Percentiles rank a stretch among this genome's conserved stretches.
These are phyloP conservation scores for Citrus reticulata DNA, from an alignment of 345 rosid species.

Conservation along the genomic window DNA sequence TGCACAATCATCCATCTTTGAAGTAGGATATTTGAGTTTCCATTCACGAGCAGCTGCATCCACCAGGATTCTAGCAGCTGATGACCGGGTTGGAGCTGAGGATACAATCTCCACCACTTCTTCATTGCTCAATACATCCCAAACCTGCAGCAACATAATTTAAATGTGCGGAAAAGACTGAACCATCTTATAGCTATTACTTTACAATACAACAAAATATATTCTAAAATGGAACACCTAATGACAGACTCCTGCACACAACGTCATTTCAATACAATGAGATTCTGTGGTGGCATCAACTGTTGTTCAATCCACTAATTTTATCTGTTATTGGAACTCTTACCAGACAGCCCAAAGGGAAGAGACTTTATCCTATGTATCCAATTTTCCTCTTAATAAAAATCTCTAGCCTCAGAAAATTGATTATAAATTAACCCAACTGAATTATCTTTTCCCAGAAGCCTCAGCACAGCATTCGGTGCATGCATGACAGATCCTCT, in stretches of 20 bases:
- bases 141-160: constrained; percentile 49
- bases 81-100: constrained; percentile 71
- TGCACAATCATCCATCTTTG: constrained; percentile 99
- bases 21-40: constrained; percentile 96
- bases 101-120: constrained; percentile 93
- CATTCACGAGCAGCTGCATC: constrained; percentile 90
- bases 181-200: neutral
- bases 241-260: neutral
- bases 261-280: neutral
- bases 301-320: neutral
- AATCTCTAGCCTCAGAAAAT: neutral
- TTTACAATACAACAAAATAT: neutral
- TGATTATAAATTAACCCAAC: neutral
- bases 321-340: neutral
- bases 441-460: neutral
- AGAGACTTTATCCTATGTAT: neutral
- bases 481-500: neutral
- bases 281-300: neutral
- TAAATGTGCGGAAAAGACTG: neutral
- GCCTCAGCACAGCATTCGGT: neutral
- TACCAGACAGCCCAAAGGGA: neutral
- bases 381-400: neutral
- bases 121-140: constrained; percentile 98
- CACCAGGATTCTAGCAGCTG: constrained; percentile 83
- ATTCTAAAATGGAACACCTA: neutral